Conservation (phyloP, 176 grass and related monocot species). For the Avena eriantha region DNA sequence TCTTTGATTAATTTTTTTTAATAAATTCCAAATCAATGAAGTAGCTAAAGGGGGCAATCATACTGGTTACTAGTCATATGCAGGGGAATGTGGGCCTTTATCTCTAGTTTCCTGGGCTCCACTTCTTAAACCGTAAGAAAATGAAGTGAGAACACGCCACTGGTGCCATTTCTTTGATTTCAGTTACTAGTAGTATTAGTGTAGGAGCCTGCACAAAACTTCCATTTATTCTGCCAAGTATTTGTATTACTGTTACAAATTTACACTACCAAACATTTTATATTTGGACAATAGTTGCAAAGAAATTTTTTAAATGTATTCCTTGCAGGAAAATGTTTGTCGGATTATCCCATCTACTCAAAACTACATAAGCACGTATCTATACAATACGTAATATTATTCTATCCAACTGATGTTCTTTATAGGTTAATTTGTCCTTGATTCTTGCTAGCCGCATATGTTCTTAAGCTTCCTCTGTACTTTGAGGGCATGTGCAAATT, state of each 20-base stretch:
- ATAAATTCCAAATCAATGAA: conserved; percentile 31
- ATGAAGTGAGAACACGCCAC: conserved; percentile 9
- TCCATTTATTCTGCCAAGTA: background rate
- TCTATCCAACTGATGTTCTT: conserved; percentile 45
- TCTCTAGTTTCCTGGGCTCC: conserved; percentile 25
- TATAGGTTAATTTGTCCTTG: conserved; percentile 40
- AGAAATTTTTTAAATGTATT: background rate
- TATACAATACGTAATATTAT: conserved; percentile 25
- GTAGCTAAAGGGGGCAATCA: conserved; percentile 13
- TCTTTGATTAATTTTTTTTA: background rate
- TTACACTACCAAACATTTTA: background rate
- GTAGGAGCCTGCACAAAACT: background rate
- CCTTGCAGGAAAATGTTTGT: background rate
- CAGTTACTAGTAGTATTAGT: background rate
- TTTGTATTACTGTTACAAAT: conserved; percentile 10
- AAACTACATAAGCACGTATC: conserved; percentile 13
- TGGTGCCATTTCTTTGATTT: background rate
- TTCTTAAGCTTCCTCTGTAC: conserved; percentile 54
- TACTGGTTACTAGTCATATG: conserved; percentile 19
- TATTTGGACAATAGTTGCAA: background rate
- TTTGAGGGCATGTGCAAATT: conserved; percentile 46
- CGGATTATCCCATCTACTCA: conserved; percentile 25
- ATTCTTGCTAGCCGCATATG: conserved; percentile 45
- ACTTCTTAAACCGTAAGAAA: conserved; percentile 38
- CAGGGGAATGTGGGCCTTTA: conserved; percentile 17